Evolutionary conservation across 768 basidiomycete genomes (phyloP).

Genomic region (Hortiboletus flavorubellus): DNA sequence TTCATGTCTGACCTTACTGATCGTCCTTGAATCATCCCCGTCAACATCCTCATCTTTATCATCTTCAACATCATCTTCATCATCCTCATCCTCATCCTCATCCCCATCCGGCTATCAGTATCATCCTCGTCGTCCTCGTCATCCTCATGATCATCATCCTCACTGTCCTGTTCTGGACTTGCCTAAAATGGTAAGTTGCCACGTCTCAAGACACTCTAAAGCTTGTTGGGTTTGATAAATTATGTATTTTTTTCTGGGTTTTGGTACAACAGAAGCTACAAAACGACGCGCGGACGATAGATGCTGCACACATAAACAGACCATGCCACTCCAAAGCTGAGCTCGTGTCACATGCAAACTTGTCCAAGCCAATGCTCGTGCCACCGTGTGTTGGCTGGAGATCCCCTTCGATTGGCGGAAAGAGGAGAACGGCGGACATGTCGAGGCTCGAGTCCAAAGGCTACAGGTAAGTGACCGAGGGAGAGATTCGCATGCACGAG

Average conservation of each 20-base stretch:
- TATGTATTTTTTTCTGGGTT: conserved; percentile 10
- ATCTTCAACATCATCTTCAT: too few relatives aligned
- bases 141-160: too few relatives aligned
- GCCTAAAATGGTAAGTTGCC: neutral
- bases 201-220: neutral
- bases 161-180: too few relatives aligned
- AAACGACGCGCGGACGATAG: conserved; percentile 3
- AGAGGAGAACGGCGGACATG: neutral
- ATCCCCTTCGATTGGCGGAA: neutral
- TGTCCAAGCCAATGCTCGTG: neutral
- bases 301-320: conserved; percentile 6
- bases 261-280: conserved; percentile 7
- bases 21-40: too few relatives aligned
- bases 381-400: neutral
- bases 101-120: too few relatives aligned
- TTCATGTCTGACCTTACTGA: too few relatives aligned
- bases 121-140: too few relatives aligned
- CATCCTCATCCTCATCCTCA: too few relatives aligned
- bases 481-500: conserved; percentile 7
- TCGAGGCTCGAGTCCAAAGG: neutral
- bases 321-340: conserved; percentile 5
- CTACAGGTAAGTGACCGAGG: neutral
- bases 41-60: too few relatives aligned
- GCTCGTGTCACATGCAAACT: conserved; percentile 6
- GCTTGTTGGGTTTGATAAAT: neutral